Conservation (phyloP, 2,329 filamentous ascomycete genomes). For the Lecanoromycetidae sp. region DNA sequence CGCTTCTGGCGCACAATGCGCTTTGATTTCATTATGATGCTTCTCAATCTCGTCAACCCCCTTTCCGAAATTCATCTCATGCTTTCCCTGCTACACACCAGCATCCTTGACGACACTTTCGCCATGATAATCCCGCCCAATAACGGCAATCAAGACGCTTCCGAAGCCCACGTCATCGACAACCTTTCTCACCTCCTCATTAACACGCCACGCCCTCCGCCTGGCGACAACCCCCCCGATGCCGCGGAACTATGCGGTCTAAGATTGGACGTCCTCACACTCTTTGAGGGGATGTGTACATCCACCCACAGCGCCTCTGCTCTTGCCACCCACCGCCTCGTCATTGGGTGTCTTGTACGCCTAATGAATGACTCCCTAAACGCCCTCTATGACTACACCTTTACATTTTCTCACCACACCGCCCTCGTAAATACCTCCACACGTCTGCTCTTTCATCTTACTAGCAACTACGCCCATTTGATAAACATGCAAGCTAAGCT, state of each 20-base stretch:
- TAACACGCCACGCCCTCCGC: slow-evolving; percentile 38
- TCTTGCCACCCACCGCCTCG: slow-evolving; percentile 55
- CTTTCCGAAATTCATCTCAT: slow-evolving; percentile 44
- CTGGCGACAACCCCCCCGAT: slow-evolving; percentile 31
- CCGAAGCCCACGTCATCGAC: slow-evolving; percentile 40
- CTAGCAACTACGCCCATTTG: slow-evolving; percentile 47
- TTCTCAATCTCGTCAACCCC: slow-evolving; percentile 46
- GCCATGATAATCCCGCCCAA: slow-evolving; percentile 37
- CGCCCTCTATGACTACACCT: slow-evolving; percentile 42
- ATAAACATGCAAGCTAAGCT: slow-evolving; percentile 63
- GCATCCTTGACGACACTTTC: slow-evolving; percentile 41
- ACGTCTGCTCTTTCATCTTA: slow-evolving; percentile 49
- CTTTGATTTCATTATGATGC: slow-evolving; percentile 46
- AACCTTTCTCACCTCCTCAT: slow-evolving; percentile 46
- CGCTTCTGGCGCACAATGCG: slow-evolving; percentile 46
- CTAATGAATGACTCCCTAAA: slow-evolving; percentile 63
- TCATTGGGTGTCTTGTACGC: slow-evolving; percentile 62
- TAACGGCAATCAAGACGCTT: slow-evolving; percentile 29
- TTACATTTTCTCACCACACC: slow-evolving; percentile 34
- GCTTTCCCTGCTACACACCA: slow-evolving; percentile 44
- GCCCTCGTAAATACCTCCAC: slow-evolving; percentile 47
- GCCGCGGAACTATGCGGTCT: slow-evolving; percentile 30
- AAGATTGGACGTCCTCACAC: slow-evolving; percentile 33
- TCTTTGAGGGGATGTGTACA: slow-evolving; percentile 43
- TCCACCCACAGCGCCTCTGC: slow-evolving; percentile 45